A percentile compares a stretch with the other conserved stretches of the same genome.
phyloP scores from a whole-genome alignment of 345 rosid genomes.

The Corchorus olitorius region DNA sequence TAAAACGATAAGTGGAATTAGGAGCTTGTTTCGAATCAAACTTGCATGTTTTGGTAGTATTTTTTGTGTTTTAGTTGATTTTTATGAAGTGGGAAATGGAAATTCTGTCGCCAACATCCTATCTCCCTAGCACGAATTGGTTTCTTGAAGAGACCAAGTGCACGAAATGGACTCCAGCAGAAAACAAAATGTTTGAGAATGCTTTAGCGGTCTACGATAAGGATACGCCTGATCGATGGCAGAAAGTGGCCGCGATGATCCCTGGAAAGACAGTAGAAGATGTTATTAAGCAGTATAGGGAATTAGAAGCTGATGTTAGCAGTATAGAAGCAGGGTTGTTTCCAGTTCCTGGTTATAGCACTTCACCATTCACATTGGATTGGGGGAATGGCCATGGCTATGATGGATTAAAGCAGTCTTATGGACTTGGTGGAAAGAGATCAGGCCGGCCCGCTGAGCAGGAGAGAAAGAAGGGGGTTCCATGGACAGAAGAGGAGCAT shows the following conservation, averaged over 20 bases:
- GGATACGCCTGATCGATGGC: constrained; percentile 73
- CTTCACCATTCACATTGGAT: constrained; percentile 61
- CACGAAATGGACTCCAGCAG: constrained; percentile 70
- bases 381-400: constrained; percentile 43
- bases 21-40: constrained; percentile 9
- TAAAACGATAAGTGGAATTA: not conserved
- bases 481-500: constrained; percentile 99
- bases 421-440: constrained; percentile 64
- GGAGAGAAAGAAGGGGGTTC: constrained; percentile 96
- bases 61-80: not conserved
- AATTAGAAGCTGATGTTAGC: constrained; percentile 66
- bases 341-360: constrained; percentile 57
- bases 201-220: constrained; percentile 72
- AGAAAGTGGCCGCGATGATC: constrained; percentile 56
- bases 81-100: constrained; percentile 71
- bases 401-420: constrained; percentile 56
- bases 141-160: constrained; percentile 47
- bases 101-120: constrained; percentile 54
- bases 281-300: constrained; percentile 60
- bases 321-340: constrained; percentile 69
- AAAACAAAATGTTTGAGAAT: constrained; percentile 85
- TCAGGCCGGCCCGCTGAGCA: constrained; percentile 61
- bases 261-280: constrained; percentile 71
- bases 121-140: constrained; percentile 54
- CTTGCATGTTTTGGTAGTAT: not conserved